Conservation (phyloP, 371 early-diverging fungal genomes). For the Massospora cicadina region DNA sequence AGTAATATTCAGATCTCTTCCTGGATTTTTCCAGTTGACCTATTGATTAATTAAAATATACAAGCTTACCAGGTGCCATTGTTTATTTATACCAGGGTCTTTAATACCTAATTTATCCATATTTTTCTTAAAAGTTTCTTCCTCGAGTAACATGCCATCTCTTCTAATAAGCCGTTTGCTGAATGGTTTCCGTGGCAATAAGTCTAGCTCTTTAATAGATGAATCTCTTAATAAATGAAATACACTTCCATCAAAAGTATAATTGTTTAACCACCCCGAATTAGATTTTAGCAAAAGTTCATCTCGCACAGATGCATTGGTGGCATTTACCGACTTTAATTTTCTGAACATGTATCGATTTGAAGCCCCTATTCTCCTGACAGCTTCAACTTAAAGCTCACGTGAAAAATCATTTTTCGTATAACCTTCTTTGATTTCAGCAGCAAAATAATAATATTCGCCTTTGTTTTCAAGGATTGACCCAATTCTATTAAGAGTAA, state of each 20-base stretch:
- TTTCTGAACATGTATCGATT: background rate
- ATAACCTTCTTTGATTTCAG: background rate
- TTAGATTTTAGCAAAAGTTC: background rate
- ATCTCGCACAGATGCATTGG: background rate
- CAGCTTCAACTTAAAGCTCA: background rate
- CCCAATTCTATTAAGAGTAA: too few species aligned
- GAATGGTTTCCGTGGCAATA: background rate
- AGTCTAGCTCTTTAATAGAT: background rate
- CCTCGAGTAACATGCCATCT: background rate
- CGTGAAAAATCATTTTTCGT: background rate
- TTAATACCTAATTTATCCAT: background rate
- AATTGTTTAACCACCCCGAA: background rate
- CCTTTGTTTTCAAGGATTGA: background rate
- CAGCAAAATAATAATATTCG: background rate
- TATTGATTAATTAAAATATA: background rate
- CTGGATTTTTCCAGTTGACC: background rate
- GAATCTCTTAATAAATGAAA: background rate
- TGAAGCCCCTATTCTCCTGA: background rate
- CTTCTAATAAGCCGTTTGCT: background rate
- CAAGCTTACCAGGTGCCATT: conserved; percentile 58
- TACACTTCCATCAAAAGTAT: too few species aligned
- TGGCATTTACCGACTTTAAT: background rate
- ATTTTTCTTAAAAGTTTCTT: background rate
- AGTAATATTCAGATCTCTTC: background rate
- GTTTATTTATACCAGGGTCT: conserved; percentile 60